Percentiles rank a stretch among this genome's conserved stretches.
Evolutionary conservation across 2,329 filamentous ascomycete species (phyloP).

Genomic region (Claviceps fusiformis): DNA sequence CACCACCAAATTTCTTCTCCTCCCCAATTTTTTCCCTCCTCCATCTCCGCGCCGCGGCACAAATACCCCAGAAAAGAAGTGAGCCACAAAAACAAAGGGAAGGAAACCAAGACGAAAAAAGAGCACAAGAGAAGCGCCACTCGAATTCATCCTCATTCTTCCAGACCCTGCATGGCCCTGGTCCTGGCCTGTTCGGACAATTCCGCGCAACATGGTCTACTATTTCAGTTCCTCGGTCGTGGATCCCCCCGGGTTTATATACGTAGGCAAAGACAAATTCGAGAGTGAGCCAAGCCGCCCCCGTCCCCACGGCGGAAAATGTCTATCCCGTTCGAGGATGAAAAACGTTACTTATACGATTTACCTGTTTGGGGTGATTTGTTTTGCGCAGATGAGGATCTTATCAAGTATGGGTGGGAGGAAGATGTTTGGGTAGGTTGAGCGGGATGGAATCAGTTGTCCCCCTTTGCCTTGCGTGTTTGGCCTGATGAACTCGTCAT

Average conservation of each 20-base stretch:
- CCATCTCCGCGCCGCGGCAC: background rate
- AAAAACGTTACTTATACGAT: background rate
- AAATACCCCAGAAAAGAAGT: background rate
- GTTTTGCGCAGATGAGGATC: slow-evolving; percentile 63
- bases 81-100: background rate
- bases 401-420: slow-evolving; percentile 89
- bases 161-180: too few species aligned
- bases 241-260: slow-evolving; percentile 72
- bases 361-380: background rate
- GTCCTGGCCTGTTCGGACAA: background rate
- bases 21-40: background rate
- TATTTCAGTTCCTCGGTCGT: slow-evolving; percentile 87
- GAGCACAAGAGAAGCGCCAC: background rate
- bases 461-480: too few species aligned
- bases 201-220: slow-evolving; percentile 62
- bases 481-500: too few species aligned
- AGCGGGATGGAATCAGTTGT: too few species aligned
- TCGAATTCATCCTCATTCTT: too few species aligned
- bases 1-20: background rate
- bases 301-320: background rate
- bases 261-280: slow-evolving; percentile 97
- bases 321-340: too few species aligned
- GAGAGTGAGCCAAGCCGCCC: slow-evolving; percentile 56
- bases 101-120: background rate
- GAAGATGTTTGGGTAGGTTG: slow-evolving; percentile 64